Conservation (phyloP, 192 early-diverging fungal genomes). For the Coemansia sp. region DNA sequence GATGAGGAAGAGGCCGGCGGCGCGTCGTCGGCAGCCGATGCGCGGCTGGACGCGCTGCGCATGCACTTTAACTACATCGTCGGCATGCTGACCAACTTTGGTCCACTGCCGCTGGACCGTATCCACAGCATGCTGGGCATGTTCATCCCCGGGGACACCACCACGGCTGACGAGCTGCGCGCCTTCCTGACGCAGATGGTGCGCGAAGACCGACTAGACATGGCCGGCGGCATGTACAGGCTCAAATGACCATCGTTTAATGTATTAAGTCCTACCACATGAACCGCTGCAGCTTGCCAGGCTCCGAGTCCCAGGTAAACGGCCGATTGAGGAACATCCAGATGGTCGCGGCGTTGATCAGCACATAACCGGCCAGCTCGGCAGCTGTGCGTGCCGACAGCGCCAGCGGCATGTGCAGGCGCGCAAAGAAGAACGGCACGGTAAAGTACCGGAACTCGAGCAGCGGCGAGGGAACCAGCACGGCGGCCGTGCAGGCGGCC, state of each 20-base stretch:
- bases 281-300: conserved; percentile 70
- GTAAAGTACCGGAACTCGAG: conserved; percentile 97
- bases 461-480: conserved; percentile 85
- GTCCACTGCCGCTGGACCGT: conserved; percentile 52
- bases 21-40: conserved; percentile 1
- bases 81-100: conserved; percentile 58
- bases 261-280: conserved; percentile 71
- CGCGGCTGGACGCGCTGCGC: conserved; percentile 39
- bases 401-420: conserved; percentile 58
- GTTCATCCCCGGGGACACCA: conserved; percentile 50
- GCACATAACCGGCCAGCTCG: conserved; percentile 53
- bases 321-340: conserved; percentile 70
- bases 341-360: conserved; percentile 64
- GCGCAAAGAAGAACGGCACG: conserved; percentile 72
- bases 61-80: conserved; percentile 54
- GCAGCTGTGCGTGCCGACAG: conserved; percentile 8
- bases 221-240: conserved; percentile 46
- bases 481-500: conserved; percentile 51
- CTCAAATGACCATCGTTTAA: conserved; percentile 2
- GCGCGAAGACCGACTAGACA: conserved; percentile 48
- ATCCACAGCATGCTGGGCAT: conserved; percentile 54
- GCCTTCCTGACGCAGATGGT: conserved; percentile 50
- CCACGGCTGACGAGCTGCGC: conserved; percentile 35
- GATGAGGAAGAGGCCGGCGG: not conserved
- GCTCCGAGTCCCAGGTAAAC: conserved; percentile 75